These are phyloP conservation scores for Ormosia semicastrata DNA, from an alignment of 306 rosid species.

Conservation along the genomic window DNA sequence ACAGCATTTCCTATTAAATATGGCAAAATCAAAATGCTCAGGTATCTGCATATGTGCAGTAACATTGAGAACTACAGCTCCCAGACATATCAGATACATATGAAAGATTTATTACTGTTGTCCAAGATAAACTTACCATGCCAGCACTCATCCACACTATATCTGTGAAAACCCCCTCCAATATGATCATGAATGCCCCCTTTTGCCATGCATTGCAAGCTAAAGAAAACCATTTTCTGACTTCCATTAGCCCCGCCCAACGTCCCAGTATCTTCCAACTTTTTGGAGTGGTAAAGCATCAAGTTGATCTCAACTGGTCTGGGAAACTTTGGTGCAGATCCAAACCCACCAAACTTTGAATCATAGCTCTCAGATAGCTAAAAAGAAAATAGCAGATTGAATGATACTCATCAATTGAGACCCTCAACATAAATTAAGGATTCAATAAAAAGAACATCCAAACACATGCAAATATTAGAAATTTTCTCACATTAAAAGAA, in stretches of 20 bases:
- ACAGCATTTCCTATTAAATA: conserved; percentile 4
- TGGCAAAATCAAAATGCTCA: neutral
- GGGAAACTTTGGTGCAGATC: conserved; percentile 95
- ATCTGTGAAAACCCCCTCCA: conserved; percentile 98
- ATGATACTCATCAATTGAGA: conserved; percentile 3
- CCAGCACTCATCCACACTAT: conserved; percentile 98
- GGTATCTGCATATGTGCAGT: neutral
- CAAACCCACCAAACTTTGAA: conserved; percentile 83
- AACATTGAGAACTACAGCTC: conserved; percentile 8
- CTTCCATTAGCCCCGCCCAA: conserved; percentile 45
- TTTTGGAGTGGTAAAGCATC: conserved; percentile 80
- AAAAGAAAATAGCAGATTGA: conserved; percentile 27
- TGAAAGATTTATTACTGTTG: conserved; percentile 2
- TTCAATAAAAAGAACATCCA: conserved; percentile 1
- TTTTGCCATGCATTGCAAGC: conserved; percentile 88
- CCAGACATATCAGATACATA: conserved; percentile 8
- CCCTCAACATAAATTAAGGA: conserved; percentile 15
- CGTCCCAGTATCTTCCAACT: conserved; percentile 63
- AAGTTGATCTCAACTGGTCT: conserved; percentile 91
- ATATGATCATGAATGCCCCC: conserved; percentile 92
- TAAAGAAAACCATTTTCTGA: conserved; percentile 59
- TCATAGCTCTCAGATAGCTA: conserved; percentile 85
- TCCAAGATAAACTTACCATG: conserved; percentile 65
- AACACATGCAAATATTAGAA: conserved; percentile 1
- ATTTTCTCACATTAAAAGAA: neutral